Evolutionary conservation across 495 filamentous ascomycete species (phyloP), one percentile per base, ranked within the genome.

Genomic region (Lentithecium fluviatile): DNA sequence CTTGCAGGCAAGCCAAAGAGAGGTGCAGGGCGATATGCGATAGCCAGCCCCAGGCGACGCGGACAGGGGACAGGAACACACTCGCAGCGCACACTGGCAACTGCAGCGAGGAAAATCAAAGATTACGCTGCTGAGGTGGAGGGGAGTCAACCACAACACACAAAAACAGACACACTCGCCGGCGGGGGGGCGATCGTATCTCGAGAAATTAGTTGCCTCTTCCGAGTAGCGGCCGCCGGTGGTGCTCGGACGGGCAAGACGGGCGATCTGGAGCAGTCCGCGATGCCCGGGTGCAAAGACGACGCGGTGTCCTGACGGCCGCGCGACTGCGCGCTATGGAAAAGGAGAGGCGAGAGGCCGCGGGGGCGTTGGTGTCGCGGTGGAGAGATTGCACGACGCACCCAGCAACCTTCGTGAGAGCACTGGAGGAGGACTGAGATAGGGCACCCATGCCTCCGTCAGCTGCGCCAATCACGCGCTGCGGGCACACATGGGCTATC

Each of bases 21-120:
- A 63, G 45, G 60, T 56, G 52, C 60, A 63, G 53, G 52, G 13
- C 8, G 46, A 45, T 43, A 48, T 54, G 60, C 60, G 52, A 63
- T 62, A 49, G 53, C 52, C 26, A 45, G 4, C 43, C 52, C 53
- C 4, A 26, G 48, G 32, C 10, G 46, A 20, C 45, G 60, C 24
- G 45, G 52, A 20, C 40, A 20, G 24, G 40, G 24, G 49, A 20
- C 13, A 46, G 21, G 17, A 48, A 17, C 12, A 8, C 37, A 6
- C 6, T 21, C 26, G 47, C 29, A 45, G 23, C 60, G 47, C 60
- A 29, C 34, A 20, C 34, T 55, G 34, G 21, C 45, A 15, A 32
- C 11, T n/a, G 37, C 12, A 53, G 32, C 19, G 29, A 19, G 52
- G 10, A 51, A 45, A 63, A 63, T 47, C 7, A 36, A 52, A 24